phyloP scores from a whole-genome alignment of 2,329 filamentous ascomycete genomes.

The Nannizzia gypsea region DNA sequence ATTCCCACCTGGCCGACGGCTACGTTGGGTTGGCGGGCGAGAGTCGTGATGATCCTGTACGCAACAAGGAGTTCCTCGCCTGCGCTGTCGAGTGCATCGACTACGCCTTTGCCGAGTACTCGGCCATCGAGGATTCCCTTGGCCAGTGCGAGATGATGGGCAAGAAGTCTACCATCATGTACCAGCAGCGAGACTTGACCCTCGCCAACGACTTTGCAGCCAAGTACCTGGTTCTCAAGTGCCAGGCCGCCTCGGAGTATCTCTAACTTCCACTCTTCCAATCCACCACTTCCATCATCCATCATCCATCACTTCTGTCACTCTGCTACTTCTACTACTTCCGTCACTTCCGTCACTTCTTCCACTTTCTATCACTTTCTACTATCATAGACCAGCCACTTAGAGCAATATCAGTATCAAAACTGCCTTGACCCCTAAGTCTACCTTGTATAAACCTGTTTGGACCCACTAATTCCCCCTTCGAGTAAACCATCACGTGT shows the following conservation, averaged over 20 bases:
- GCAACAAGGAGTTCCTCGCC: conserved; percentile 46
- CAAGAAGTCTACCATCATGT: conserved; percentile 69
- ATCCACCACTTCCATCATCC: too few relatives aligned
- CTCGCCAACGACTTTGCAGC: conserved; percentile 56
- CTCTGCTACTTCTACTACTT: too few relatives aligned
- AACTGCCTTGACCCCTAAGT: background rate
- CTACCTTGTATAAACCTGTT: background rate
- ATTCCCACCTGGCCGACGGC: conserved; percentile 61
- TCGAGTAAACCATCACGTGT: background rate
- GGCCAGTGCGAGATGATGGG: conserved; percentile 67
- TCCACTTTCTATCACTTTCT: too few relatives aligned
- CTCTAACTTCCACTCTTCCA: background rate
- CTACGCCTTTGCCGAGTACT: conserved; percentile 52
- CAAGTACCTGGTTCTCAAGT: conserved; percentile 49
- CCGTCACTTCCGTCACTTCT: too few relatives aligned
- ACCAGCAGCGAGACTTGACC: conserved; percentile 52
- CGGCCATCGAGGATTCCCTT: conserved; percentile 53
- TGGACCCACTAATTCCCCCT: background rate
- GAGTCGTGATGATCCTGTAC: conserved; percentile 30
- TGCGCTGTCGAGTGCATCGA: conserved; percentile 51
- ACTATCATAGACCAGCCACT: too few relatives aligned
- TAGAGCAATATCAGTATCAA: too few relatives aligned
- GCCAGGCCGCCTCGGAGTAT: background rate
- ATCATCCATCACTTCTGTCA: too few relatives aligned
- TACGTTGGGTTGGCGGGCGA: conserved; percentile 64